These are phyloP conservation scores for Lachnellula willkommii DNA, from an alignment of 2,329 filamentous ascomycete genomes.

Conservation along the genomic window DNA sequence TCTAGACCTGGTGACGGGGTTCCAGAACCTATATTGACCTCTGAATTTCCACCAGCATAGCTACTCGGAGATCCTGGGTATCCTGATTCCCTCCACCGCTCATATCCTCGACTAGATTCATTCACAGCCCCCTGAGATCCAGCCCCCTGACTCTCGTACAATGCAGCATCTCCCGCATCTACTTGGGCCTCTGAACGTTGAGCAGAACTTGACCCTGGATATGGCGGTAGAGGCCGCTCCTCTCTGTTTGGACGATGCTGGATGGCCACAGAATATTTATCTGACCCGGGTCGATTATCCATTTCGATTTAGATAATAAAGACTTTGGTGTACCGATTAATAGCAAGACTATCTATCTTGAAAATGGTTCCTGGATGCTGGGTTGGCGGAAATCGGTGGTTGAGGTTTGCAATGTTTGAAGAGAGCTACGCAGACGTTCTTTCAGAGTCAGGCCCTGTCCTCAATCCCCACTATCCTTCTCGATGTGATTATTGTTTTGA, in stretches of 20 bases:
- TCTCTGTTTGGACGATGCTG: neutral
- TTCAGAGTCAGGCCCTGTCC: neutral
- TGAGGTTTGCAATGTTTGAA: neutral
- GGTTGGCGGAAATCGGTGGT: too few species aligned
- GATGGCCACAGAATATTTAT: neutral
- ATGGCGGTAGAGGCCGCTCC: constrained; percentile 7
- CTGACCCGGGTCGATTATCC: neutral
- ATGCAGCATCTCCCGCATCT: neutral
- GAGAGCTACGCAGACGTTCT: neutral
- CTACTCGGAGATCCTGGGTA: neutral
- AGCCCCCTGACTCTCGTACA: neutral
- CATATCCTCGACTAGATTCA: constrained; percentile 1
- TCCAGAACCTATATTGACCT: neutral
- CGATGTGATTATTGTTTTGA: neutral
- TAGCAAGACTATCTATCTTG: too few species aligned
- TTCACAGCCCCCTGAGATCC: neutral
- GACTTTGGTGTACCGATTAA: neutral
- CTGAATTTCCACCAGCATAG: neutral
- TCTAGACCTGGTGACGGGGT: neutral
- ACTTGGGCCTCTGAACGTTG: neutral
- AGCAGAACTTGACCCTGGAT: neutral
- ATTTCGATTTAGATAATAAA: neutral
- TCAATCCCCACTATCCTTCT: neutral
- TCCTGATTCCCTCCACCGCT: constrained; percentile 5
- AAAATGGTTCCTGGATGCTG: too few species aligned